Conservation (phyloP, 2,329 filamentous ascomycete genomes). For the Pseudogymnoascus sp. region DNA sequence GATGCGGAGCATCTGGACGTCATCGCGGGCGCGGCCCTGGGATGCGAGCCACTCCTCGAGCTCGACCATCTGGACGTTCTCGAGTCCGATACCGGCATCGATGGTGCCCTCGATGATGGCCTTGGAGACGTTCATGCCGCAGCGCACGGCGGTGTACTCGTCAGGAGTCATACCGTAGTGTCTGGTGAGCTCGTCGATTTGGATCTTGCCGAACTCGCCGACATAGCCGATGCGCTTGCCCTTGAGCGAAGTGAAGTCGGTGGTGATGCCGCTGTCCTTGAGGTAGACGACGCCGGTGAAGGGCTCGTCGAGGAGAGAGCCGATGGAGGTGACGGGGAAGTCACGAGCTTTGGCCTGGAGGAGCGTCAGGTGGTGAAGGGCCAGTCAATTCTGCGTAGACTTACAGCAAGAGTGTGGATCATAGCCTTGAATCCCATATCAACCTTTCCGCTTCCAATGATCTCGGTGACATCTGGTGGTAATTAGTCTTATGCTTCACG, state of each 20-base stretch:
- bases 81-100: constrained; percentile 67
- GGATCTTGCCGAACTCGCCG: constrained; percentile 73
- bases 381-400: constrained; percentile 18
- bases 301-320: constrained; percentile 68
- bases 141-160: constrained; percentile 69
- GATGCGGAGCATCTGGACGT: constrained; percentile 74
- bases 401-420: constrained; percentile 69
- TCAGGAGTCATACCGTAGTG: constrained; percentile 65
- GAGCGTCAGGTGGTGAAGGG: constrained; percentile 12
- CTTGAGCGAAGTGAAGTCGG: constrained; percentile 65
- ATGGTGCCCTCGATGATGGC: constrained; percentile 65
- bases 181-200: constrained; percentile 71
- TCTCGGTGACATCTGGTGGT: constrained; percentile 62
- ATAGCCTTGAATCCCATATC: constrained; percentile 77
- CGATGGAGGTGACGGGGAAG: constrained; percentile 65
- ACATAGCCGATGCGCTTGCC: constrained; percentile 73
- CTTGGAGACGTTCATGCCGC: constrained; percentile 73
- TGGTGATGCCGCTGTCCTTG: constrained; percentile 63
- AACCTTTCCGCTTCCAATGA: constrained; percentile 67
- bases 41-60: constrained; percentile 63
- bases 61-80: constrained; percentile 79
- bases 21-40: constrained; percentile 53
- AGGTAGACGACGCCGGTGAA: constrained; percentile 74
- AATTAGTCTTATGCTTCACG: neutral
- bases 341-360: constrained; percentile 60